Evolutionary conservation across 768 basidiomycete genomes (phyloP).

Genomic region (Paxillus involutus): DNA sequence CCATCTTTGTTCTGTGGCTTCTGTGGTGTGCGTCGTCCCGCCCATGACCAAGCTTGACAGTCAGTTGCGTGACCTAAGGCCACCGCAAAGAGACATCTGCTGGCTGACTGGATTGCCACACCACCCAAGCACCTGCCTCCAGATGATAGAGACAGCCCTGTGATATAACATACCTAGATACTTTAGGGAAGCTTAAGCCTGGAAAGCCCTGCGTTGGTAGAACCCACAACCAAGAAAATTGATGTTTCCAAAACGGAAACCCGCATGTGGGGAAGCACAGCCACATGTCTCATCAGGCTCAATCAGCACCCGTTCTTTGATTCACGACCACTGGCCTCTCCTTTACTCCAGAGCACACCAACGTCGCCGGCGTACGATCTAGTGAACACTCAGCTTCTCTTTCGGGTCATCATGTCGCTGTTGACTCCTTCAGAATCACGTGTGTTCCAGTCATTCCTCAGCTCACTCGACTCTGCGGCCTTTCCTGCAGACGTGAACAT

Average conservation of each 20-base stretch:
- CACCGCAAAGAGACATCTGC: no score
- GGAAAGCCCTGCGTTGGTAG: no score
- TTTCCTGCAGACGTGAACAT: slow-evolving; percentile 50
- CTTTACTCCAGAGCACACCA: neutral
- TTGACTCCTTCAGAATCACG: slow-evolving; percentile 66
- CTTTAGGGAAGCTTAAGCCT: no score
- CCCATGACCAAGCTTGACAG: no score
- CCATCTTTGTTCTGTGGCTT: no score
- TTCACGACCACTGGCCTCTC: slow-evolving; percentile 13
- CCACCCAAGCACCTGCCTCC: no score
- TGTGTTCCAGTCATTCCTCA: slow-evolving; percentile 69
- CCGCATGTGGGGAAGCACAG: slow-evolving; percentile 27
- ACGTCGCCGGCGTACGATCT: neutral
- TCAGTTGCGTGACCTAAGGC: no score
- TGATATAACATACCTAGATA: no score
- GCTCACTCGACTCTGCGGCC: slow-evolving; percentile 46
- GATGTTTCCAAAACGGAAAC: slow-evolving; percentile 20
- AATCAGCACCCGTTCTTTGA: slow-evolving; percentile 6
- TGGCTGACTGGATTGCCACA: no score
- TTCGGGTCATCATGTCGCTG: slow-evolving; percentile 47
- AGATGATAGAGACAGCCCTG: no score
- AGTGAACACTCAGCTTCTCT: neutral
- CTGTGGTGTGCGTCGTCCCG: no score
- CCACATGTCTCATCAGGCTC: slow-evolving; percentile 23
- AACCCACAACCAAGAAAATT: neutral